These are phyloP conservation scores for Neurospora sp. DNA, from an alignment of 495 filamentous ascomycete genomes.

Conservation along the genomic window DNA sequence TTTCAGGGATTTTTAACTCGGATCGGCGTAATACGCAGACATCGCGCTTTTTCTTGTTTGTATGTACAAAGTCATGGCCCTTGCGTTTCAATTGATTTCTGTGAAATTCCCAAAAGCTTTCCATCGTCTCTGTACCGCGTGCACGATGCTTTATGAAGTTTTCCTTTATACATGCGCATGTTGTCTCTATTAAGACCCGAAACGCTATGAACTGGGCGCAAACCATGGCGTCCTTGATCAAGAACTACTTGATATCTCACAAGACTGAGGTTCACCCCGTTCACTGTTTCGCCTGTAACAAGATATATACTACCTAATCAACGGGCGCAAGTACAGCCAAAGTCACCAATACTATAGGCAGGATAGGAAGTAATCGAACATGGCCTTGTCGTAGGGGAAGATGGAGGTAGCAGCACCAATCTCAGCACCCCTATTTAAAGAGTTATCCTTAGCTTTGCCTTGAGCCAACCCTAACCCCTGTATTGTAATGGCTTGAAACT, in stretches of 20 bases:
- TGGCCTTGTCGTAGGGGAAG: conserved; percentile 96
- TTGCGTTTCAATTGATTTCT: conserved; percentile 23
- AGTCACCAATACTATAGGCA: background rate
- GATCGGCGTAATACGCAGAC: conserved; percentile 23
- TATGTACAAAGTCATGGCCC: conserved; percentile 27
- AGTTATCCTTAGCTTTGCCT: background rate
- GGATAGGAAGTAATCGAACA: conserved; percentile 75
- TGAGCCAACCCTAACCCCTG: background rate
- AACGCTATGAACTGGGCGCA: background rate
- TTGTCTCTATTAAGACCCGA: background rate
- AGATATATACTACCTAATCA: background rate
- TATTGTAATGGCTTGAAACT: background rate
- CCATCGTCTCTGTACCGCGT: background rate
- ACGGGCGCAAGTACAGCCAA: background rate
- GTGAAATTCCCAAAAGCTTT: background rate
- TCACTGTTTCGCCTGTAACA: background rate
- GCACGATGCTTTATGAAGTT: background rate
- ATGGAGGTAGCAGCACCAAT: conserved; percentile 94
- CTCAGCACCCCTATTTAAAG: conserved; percentile 66
- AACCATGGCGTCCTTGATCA: background rate
- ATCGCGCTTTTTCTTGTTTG: conserved; percentile 17
- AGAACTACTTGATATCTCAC: background rate
- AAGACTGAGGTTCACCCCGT: background rate
- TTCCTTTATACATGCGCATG: background rate
- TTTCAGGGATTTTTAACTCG: conserved; percentile 18